phyloP scores from a whole-genome alignment of 768 basidiomycete genomes.

The Kwoniella dejecticola region DNA sequence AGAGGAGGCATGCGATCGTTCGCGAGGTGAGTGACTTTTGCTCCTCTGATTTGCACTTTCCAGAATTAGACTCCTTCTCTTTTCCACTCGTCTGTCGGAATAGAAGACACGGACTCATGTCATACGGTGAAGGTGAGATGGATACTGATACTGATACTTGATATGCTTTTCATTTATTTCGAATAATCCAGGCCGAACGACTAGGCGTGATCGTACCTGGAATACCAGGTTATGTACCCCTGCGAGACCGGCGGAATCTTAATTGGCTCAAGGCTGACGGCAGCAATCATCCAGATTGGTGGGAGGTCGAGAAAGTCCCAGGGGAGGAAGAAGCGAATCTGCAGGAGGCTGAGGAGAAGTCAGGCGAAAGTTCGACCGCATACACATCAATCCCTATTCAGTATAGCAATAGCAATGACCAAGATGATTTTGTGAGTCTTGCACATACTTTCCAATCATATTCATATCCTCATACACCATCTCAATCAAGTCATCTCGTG shows the following conservation, averaged over 20 bases:
- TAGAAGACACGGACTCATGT: too few species aligned
- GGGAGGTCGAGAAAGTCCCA: constrained; percentile 35
- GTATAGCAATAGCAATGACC: background rate
- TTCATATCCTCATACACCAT: too few species aligned
- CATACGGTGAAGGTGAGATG: too few species aligned
- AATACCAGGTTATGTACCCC: constrained; percentile 44
- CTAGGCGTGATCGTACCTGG: constrained; percentile 49
- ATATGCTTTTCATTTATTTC: too few species aligned
- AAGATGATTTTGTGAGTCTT: constrained; percentile 5
- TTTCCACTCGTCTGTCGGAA: too few species aligned
- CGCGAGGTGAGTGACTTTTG: constrained; percentile 38
- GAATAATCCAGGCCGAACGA: constrained; percentile 36
- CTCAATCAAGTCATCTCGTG: constrained; percentile 3
- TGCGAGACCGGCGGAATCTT: constrained; percentile 31
- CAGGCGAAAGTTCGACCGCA: constrained; percentile 5
- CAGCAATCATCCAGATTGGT: constrained; percentile 38
- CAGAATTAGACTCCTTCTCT: too few species aligned
- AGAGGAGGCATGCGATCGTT: constrained; percentile 31
- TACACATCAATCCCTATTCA: too few species aligned
- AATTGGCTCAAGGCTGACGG: constrained; percentile 31
- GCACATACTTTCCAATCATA: too few species aligned
- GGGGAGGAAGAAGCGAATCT: constrained; percentile 3
- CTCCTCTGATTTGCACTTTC: constrained; percentile 5
- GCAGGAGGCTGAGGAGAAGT: background rate
- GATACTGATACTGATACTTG: too few species aligned